Base-by-base conservation (phyloP, 2,329 filamentous ascomycete genomes). In the Fusarium bulbicola region DNA sequence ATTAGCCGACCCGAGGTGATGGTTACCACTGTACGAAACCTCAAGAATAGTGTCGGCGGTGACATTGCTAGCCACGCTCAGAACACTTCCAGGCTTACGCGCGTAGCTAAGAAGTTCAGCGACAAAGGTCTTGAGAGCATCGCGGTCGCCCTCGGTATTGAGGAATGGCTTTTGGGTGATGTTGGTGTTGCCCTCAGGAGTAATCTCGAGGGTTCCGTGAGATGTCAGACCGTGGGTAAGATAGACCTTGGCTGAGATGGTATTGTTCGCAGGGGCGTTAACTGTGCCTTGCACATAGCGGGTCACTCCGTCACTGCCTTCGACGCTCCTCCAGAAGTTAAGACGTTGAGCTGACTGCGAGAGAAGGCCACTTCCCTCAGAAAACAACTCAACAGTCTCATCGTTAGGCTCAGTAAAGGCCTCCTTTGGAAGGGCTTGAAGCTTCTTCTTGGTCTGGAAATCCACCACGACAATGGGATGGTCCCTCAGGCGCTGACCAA, bases 401-500 rank as follows among this genome's bases (percentile, higher is more conserved):
- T 73, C 57, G 45, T 72, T 66, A 14, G 81, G 80, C 43, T 60
- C 58, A 6, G 77, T 79, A 50, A 76, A 81, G 39, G 76, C 77
- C 3, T 76, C 71, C 9, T 54, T 57, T 8, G 70, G 52, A 6
- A 78, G 77, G 45, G 70, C 74, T 3, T 28, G 28, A 4, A 80
- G 67, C 4, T 57, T 39, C 3, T 75, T 68, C 63, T 78, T 81
- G 58, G 77, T 79, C 24, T 78, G 64, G 60, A 82, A 74, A 52
- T 63, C 66, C 53, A 82, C 68, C 34, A 76, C 68, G 16, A 74
- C 57, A 62, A 86, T 85, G 63, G 83, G 81, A 63, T 88, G 87
- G 63, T 90, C 88, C 59, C 87, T 84, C 2, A 90, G 79, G 68
- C 88, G 88, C 73, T 87, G 84, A 6, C 88, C 89, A 6, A 90